These are phyloP conservation scores for Candida anglica DNA, from an alignment of 805 yeast species.

Conservation along the genomic window DNA sequence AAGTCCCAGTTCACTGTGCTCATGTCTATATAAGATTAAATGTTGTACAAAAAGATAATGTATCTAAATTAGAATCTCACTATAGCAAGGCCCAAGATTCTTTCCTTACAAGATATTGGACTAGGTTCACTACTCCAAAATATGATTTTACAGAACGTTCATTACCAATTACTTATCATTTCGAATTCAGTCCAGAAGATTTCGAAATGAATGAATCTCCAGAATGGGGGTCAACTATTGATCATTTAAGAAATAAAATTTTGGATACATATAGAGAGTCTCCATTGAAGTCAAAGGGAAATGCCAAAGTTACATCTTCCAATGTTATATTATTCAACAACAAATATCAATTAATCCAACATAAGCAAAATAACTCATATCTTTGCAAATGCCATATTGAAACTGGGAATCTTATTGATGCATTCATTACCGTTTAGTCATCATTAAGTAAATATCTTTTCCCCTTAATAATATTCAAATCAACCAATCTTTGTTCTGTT, in stretches of 20 bases:
- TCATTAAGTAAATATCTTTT: constrained; percentile 19
- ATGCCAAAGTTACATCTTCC: too few relatives aligned
- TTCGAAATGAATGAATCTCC: constrained; percentile 56
- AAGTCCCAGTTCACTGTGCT: constrained; percentile 76
- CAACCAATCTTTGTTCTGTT: constrained; percentile 52
- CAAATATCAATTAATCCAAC: constrained; percentile 18
- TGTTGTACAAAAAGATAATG: constrained; percentile 17
- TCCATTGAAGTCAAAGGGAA: too few relatives aligned
- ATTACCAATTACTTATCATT: constrained; percentile 52
- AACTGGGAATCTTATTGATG: constrained; percentile 39
- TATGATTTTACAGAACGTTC: constrained; percentile 6
- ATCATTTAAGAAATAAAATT: constrained; percentile 54
- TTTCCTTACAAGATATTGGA: constrained; percentile 5
- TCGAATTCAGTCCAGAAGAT: constrained; percentile 82
- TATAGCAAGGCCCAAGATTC: neutral
- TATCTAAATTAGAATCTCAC: constrained; percentile 4
- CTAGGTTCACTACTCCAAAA: neutral
- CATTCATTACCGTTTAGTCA: constrained; percentile 12
- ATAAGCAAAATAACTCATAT: constrained; percentile 20
- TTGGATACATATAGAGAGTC: constrained; percentile 50
- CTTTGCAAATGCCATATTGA: constrained; percentile 36
- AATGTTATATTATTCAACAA: constrained; percentile 29
- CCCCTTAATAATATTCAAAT: constrained; percentile 23
- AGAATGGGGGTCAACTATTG: constrained; percentile 67
- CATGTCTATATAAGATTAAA: constrained; percentile 59